Base-by-base conservation (phyloP, 2,329 filamentous ascomycete genomes). In the Cercospora beticola region DNA sequence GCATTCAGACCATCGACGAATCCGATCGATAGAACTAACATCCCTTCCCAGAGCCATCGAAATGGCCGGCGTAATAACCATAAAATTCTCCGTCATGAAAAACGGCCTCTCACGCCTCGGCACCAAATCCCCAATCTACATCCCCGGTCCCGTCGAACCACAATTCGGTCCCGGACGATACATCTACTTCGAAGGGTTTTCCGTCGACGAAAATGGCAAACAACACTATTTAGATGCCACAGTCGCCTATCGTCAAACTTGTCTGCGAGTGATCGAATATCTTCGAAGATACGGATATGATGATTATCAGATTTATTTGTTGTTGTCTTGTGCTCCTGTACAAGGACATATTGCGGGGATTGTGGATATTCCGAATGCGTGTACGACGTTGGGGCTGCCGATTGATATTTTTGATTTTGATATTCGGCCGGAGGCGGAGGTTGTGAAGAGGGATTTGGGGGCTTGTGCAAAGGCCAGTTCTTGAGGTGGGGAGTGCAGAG, bases 401-500 rank as follows among this genome's bases (percentile, higher is more conserved):
- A 92, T 97, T 85, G 94, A 97, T 81, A 96, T 97, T 64, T 97
- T 97, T 75, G 92, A 95, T 76, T 97, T 97, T 80, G 93, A 97
- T 78, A 94, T 97, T 73, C 87, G 88, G 58, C 92, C 93, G 0
- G 85, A 85, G 66, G 84, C 83, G 5, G 83, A 85, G 6, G 87
- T 86, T 2, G 82, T 86, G 76, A 87, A 88, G 82, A 79, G 83
- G 67, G 88, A 93, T 77, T 86, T 93, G 86, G 91, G 90, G 1
- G 82, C 78, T 49, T 95, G 92, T 79, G 92, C 91, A 1, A 91
- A 88, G 77, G 81, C 82, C 5, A 84, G 82, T 68, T 78, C 62
- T 40, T 64, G 36, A 30, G n/a, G 14, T 33, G 8, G 4, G 10
- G 6, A 1, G n/a, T n/a, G n/a, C n/a, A n/a, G n/a, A n/a, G n/a